phyloP scores from a whole-genome alignment of 192 early-diverging fungal genomes.

The Backusella tuberculispora region DNA sequence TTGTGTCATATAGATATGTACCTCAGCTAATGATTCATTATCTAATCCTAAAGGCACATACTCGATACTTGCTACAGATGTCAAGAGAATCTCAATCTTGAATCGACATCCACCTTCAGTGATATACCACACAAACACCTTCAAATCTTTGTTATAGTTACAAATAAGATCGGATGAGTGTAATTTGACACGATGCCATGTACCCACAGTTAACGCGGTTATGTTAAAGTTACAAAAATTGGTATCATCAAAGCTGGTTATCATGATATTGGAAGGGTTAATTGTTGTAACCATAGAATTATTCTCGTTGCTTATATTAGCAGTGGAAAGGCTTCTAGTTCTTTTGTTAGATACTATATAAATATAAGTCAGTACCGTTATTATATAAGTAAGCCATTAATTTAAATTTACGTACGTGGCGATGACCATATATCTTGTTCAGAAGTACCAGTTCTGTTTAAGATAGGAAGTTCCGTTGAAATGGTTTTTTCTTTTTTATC shows the following conservation, averaged over 20 bases:
- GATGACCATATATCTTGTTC: not conserved
- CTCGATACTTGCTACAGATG: slow-evolving; percentile 48
- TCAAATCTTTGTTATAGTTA: slow-evolving; percentile 49
- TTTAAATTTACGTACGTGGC: not conserved
- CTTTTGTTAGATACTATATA: not conserved
- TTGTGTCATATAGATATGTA: slow-evolving; percentile 55
- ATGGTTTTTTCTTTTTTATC: not conserved
- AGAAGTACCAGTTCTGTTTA: not conserved
- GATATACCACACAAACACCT: slow-evolving; percentile 60
- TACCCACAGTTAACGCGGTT: slow-evolving; percentile 53
- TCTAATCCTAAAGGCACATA: slow-evolving; percentile 25
- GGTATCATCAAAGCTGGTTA: not conserved
- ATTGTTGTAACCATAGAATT: not conserved
- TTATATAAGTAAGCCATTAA: not conserved
- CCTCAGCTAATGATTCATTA: slow-evolving; percentile 40
- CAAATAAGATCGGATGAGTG: slow-evolving; percentile 54
- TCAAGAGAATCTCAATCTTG: slow-evolving; percentile 60
- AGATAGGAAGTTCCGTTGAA: not conserved
- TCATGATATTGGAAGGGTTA: not conserved
- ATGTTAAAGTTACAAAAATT: slow-evolving; percentile 43
- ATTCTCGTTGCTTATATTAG: not conserved
- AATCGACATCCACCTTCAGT: slow-evolving; percentile 55
- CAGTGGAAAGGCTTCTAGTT: not conserved
- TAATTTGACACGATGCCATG: slow-evolving; percentile 61
- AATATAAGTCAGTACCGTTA: not conserved